A percentile compares a stretch with the other conserved stretches of the same genome.
Evolutionary conservation across 2,329 filamentous ascomycete species (phyloP).

Genomic region (Pseudogymnoascus sp.): DNA sequence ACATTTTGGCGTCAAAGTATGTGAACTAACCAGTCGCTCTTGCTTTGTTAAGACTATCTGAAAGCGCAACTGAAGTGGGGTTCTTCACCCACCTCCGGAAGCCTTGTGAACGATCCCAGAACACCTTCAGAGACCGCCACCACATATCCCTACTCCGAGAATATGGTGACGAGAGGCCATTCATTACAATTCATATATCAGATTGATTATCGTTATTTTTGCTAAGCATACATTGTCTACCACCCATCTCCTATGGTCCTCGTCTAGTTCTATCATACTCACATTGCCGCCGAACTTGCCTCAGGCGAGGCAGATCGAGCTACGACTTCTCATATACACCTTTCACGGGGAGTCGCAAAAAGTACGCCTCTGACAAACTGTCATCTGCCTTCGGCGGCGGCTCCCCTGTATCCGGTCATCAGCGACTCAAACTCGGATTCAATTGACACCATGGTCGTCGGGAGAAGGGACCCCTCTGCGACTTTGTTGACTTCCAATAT

Average conservation of each 20-base stretch:
- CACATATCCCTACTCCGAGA: not conserved
- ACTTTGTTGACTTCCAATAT: not conserved
- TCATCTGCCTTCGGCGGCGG: not conserved
- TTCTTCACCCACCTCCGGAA: not conserved
- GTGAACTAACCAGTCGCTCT: not conserved
- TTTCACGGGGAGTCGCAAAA: slow-evolving; percentile 38
- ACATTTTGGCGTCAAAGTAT: not conserved
- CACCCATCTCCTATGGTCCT: not conserved
- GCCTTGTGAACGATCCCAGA: not conserved
- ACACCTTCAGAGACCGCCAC: not conserved
- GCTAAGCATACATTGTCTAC: not conserved
- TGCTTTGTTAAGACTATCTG: not conserved
- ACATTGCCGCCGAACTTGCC: not conserved
- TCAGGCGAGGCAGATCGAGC: slow-evolving; percentile 22
- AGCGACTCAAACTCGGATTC: slow-evolving; percentile 24
- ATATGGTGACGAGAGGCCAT: not conserved
- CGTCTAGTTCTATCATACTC: not conserved
- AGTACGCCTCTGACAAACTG: slow-evolving; percentile 25
- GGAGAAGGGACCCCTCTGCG: slow-evolving; percentile 12
- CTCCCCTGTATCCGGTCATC: slow-evolving; percentile 17
- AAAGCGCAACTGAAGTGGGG: not conserved
- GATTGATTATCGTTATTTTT: not conserved
- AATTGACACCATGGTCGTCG: slow-evolving; percentile 24
- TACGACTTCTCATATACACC: slow-evolving; percentile 42
- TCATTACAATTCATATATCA: not conserved